Base-by-base conservation (phyloP, 805 yeast genomes). In the Middelhovenomyces tepae region DNA sequence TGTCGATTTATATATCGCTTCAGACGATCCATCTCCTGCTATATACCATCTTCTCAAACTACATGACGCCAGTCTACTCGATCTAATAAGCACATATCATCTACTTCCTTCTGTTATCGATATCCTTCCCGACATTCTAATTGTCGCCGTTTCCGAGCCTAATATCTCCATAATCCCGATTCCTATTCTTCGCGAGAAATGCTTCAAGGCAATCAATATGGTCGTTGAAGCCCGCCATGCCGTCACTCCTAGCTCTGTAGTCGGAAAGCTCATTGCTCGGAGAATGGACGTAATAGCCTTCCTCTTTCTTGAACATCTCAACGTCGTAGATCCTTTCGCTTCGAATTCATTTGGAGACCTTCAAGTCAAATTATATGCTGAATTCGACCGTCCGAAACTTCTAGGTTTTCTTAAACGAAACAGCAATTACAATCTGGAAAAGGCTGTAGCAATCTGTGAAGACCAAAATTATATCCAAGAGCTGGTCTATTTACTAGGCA, bases 401-500 rank as follows among this genome's bases (percentile, higher is more conserved):
- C 56, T 80, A n/a, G 64, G 67, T 0, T 86, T 76, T 51, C 58
- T 89, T 37, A 69, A 68, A 44, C 63, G 61, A 29, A 61, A 57
- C 31, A 72, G 74, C 39, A 67, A 66, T 17, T 73, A 78, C 44
- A 71, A 81, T 40, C 71, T 86, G 27, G 80, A 75, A 26, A 45
- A 52, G 20, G 94, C 95, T 0, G 71, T 87, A n/a, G 54, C 59
- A 9, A 53, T 78, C 1, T 83, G 94, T 47, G 75, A 75, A 39
- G 38, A 51, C 7, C 59, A 65, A 15, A 65, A 65, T 1, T 65
- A 69, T 25, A 67, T 65, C 25, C 73, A 78, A 25, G 97, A 89
- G 48, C 62, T 86, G 25, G 94, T 91, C 0, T 86, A 74, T 48
- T 56, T 91, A 19, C 66, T 84, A 40, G 93, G 94, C 4, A 73